Conservation (phyloP, 495 filamentous ascomycete genomes). For the Penicillium simplicissimum region DNA sequence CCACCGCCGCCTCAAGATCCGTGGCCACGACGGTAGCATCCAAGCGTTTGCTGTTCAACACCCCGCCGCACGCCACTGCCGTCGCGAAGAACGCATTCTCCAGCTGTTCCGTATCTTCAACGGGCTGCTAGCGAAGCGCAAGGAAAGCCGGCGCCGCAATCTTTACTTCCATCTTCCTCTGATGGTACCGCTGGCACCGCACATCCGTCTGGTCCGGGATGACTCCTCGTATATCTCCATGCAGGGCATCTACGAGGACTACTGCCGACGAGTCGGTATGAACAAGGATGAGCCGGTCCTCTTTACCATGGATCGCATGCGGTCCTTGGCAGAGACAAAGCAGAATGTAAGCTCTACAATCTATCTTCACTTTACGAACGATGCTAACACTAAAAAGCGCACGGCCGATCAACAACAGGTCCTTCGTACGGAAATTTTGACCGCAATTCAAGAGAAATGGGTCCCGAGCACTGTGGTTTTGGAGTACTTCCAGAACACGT, state of each 20-base stretch:
- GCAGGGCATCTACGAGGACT: slow-evolving; percentile 92
- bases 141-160: slow-evolving; percentile 91
- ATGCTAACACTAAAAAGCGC: slow-evolving; percentile 49
- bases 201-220: slow-evolving; percentile 91
- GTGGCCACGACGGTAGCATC: slow-evolving; percentile 95
- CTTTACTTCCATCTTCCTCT: slow-evolving; percentile 93
- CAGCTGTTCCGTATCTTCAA: slow-evolving; percentile 99
- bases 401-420: slow-evolving; percentile 64
- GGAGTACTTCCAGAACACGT: slow-evolving; percentile 86
- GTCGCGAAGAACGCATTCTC: slow-evolving; percentile 90
- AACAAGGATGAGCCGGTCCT: slow-evolving; percentile 94
- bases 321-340: slow-evolving; percentile 69
- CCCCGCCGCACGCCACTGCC: slow-evolving; percentile 84
- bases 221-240: slow-evolving; percentile 92
- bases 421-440: slow-evolving; percentile 80
- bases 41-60: slow-evolving; percentile 96
- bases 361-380: background rate
- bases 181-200: slow-evolving; percentile 91
- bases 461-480: slow-evolving; percentile 77
- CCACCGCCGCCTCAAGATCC: slow-evolving; percentile 89
- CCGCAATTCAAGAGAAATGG: slow-evolving; percentile 87
- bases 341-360: slow-evolving; percentile 49
- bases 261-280: slow-evolving; percentile 80
- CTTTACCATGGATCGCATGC: slow-evolving; percentile 91
- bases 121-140: slow-evolving; percentile 80